Base-by-base conservation (phyloP, 345 rosid genomes). In the Physaria fendleri region DNA sequence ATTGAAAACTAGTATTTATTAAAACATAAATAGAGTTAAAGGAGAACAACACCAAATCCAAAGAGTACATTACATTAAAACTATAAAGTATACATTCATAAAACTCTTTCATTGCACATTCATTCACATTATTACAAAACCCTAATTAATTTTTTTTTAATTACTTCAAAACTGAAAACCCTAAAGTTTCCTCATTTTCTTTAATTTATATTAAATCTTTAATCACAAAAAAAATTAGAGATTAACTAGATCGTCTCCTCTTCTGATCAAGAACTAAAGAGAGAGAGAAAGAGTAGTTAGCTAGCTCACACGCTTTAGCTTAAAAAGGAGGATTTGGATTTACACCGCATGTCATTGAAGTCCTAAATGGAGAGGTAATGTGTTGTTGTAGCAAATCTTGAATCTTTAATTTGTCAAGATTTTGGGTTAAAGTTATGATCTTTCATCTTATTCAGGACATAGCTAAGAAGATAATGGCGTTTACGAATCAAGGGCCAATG, bases 331-430 rank as follows among this genome's bases (percentile, higher is more conserved):
- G 97, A 1, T 65, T 82, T n/a, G 97, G 95, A 42, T 93, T 93
- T 72, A 93, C 97, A 21, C 99, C 99, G 10, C 99, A 93, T 73
- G 97, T 93, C 45, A 93, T 93, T 54, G 77, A 74, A 14, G 94
- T 93, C 33, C 71, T 78, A 55, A 74, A 81, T 11, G 99, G 99
- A 34, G 95, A 93, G 91, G 99, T 93, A 79, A 71, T 79, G 51
- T 45, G 2, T 14, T 46, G 27, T 13, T 56, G 55, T 33, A 17
- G 35, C 20, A 48, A 52, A 7, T 39, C 34, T 41, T 22, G 3
- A 13, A 21, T 28, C 14, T 32, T 61, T 13, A 6, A 23, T 46
- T 11, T 59, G 17, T 28, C 8, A 7, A 24, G 25, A 15, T n/a
- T n/a, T n/a, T n/a, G 60, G 23, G 29, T 2, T 15, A 23, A 59